Percentiles rank a stretch among this genome's conserved stretches.
Conservation (phyloP, 164 flowering plant genomes). For the Stephania cephalantha region DNA sequence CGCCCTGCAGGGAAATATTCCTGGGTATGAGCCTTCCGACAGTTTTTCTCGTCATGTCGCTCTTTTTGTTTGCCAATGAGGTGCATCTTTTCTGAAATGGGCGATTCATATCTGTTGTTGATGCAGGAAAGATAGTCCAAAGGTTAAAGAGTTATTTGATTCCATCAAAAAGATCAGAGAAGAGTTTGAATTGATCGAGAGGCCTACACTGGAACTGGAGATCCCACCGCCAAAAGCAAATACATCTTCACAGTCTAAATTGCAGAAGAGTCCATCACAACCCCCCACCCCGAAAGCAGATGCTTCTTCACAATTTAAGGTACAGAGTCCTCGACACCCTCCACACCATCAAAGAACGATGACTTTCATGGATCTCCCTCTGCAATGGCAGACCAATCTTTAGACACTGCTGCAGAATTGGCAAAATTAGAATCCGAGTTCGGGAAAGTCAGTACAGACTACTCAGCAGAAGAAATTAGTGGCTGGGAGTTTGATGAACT, state of each 20-base stretch:
- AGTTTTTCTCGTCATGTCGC: background rate
- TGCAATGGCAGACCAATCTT: constrained; percentile 24
- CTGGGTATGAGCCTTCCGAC: constrained; percentile 38
- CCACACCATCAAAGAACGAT: background rate
- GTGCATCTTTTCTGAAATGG: constrained; percentile 6
- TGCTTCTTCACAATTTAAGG: background rate
- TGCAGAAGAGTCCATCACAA: constrained; percentile 20
- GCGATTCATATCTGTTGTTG: background rate
- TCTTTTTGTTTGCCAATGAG: background rate
- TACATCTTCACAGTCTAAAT: constrained; percentile 24
- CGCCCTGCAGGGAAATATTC: constrained; percentile 40
- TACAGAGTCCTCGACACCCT: too few species aligned
- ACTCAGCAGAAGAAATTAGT: constrained; percentile 70
- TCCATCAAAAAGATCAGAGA: constrained; percentile 58
- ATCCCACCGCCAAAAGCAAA: constrained; percentile 36
- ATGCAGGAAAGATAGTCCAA: constrained; percentile 71
- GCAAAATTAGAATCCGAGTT: constrained; percentile 91
- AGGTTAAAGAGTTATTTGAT: constrained; percentile 59
- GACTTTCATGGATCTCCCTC: constrained; percentile 8
- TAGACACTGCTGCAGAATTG: constrained; percentile 74
- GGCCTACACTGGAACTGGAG: constrained; percentile 72
- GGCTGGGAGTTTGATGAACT: constrained; percentile 98
- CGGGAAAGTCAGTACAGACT: constrained; percentile 60
- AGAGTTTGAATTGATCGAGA: constrained; percentile 74
- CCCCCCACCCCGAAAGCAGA: constrained; percentile 1